Evolutionary conservation across 2,329 filamentous ascomycete species (phyloP), one percentile per base, ranked within the genome.

Genomic region (Zalaria sp.): DNA sequence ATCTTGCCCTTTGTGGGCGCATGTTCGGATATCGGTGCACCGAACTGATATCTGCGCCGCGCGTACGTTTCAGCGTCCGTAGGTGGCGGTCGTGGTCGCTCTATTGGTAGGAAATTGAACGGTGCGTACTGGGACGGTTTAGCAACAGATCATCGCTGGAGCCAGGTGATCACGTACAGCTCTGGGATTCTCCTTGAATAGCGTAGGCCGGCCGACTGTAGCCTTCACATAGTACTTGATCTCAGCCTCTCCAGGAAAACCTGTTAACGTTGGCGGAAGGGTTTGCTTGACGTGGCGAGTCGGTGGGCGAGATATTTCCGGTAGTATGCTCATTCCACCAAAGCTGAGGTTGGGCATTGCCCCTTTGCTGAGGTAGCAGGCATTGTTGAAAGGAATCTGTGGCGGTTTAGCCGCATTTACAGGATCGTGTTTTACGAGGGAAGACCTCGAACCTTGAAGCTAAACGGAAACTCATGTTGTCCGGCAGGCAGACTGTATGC

Each of bases 151-250:
- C 18, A 18, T 18, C 18, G 18, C 18, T 32, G 2, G 29, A 32
- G 29, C 7, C 7, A 32, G 7, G 29, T 7, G 7, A n/a, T n/a
- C 29, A 32, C 29, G n/a, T 32, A 32, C 29, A 9, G 64, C 59
- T 41, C 88, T 72, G 60, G 86, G 83, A 54, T 95, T 95, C 63
- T 94, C 87, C 57, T 89, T 89, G 62, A 93, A 85, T 45, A 95
- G 72, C 9, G 83, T 80, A 0, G 87, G 86, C n/a, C 87, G 72
- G 54, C 87, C 84, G 4, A 96, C 79, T 0, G 91, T 96, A n/a
- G 83, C 86, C 60, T 98, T 98, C 57, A 96, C 73, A 57, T 84
- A 98, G 63, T 98, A 98, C 51, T 80, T 75, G 46, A 96, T 88
- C 61, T 94, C 87, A 25, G 88, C 89, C 59, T 88, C 78, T 28